A percentile compares a stretch with the other conserved stretches of the same genome.
Evolutionary conservation across 805 yeast genomes (phyloP).

Genomic region (Kazachstania taianensis): DNA sequence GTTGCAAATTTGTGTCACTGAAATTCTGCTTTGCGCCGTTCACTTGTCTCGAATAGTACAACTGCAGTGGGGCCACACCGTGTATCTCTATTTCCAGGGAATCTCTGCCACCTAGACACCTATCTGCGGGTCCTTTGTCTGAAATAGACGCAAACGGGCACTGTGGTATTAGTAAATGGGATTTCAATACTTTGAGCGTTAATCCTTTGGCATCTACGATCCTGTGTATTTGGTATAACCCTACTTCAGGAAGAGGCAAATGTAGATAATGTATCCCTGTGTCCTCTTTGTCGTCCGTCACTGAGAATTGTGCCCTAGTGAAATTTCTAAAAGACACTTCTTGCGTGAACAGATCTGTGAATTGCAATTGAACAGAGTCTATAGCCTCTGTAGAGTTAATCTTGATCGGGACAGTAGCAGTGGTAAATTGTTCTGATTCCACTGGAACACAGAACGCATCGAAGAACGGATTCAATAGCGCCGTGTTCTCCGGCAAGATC

Average conservation of each 20-base stretch:
- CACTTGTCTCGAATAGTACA: conserved; percentile 43
- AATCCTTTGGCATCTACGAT: conserved; percentile 61
- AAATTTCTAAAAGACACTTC: conserved; percentile 40
- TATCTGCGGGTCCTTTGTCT: conserved; percentile 33
- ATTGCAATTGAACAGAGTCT: conserved; percentile 53
- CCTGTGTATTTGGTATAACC: conserved; percentile 59
- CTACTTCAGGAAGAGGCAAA: conserved; percentile 58
- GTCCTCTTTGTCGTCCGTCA: conserved; percentile 20
- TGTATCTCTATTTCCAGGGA: conserved; percentile 42
- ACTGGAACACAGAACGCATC: conserved; percentile 52
- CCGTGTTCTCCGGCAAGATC: conserved; percentile 85
- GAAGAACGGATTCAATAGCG: conserved; percentile 65
- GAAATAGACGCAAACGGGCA: conserved; percentile 68
- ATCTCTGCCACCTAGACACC: conserved; percentile 56
- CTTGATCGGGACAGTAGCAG: conserved; percentile 48
- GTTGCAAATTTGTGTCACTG: conserved; percentile 39
- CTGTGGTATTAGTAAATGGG: conserved; percentile 54
- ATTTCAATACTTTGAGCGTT: conserved; percentile 47
- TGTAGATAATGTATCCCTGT: conserved; percentile 44
- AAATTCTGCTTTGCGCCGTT: conserved; percentile 23
- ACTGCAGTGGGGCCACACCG: conserved; percentile 73
- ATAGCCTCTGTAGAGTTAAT: conserved; percentile 73
- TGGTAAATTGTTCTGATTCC: conserved; percentile 16
- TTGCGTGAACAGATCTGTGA: conserved; percentile 45
- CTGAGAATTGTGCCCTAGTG: conserved; percentile 46